A percentile compares a stretch with the other conserved stretches of the same genome.
Evolutionary conservation across 2,329 filamentous ascomycete genomes (phyloP).

Genomic region (Waltergamsia citrina): DNA sequence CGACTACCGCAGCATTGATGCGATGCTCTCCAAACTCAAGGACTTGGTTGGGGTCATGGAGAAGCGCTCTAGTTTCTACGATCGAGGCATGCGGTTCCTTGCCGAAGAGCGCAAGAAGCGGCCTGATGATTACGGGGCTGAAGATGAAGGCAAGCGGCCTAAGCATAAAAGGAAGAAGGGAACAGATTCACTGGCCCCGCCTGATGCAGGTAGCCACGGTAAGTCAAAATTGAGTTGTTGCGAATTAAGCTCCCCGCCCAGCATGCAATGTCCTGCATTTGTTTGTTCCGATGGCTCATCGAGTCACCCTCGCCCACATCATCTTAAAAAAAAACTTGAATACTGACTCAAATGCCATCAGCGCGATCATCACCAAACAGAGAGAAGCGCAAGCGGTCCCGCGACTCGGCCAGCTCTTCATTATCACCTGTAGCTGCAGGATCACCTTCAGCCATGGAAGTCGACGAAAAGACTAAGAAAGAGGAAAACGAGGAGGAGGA

Average conservation of each 20-base stretch:
- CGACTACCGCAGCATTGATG: slow-evolving; percentile 53
- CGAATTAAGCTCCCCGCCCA: background rate
- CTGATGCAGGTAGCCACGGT: slow-evolving; percentile 32
- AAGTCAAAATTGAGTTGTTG: slow-evolving; percentile 7
- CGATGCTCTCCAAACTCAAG: slow-evolving; percentile 54
- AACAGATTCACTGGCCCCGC: slow-evolving; percentile 45
- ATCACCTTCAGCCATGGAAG: slow-evolving; percentile 47
- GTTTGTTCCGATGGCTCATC: background rate
- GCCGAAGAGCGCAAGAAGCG: slow-evolving; percentile 55
- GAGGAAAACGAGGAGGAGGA: slow-evolving; percentile 32
- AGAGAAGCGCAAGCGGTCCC: slow-evolving; percentile 44
- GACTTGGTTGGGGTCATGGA: slow-evolving; percentile 58
- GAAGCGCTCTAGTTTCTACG: slow-evolving; percentile 56
- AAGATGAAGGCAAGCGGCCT: slow-evolving; percentile 43
- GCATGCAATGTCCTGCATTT: background rate
- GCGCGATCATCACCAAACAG: slow-evolving; percentile 45
- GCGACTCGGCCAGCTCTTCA: slow-evolving; percentile 50
- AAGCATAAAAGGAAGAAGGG: slow-evolving; percentile 79
- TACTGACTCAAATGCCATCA: slow-evolving; percentile 15
- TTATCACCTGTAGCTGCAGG: slow-evolving; percentile 44
- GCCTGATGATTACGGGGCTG: slow-evolving; percentile 40
- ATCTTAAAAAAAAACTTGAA: background rate
- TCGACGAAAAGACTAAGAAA: slow-evolving; percentile 42
- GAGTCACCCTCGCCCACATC: background rate
- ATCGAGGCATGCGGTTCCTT: slow-evolving; percentile 64